Percentiles rank a stretch among this genome's conserved stretches.
phyloP scores from a whole-genome alignment of 805 yeast genomes.

The Kluyveromyces nonfermentans region DNA sequence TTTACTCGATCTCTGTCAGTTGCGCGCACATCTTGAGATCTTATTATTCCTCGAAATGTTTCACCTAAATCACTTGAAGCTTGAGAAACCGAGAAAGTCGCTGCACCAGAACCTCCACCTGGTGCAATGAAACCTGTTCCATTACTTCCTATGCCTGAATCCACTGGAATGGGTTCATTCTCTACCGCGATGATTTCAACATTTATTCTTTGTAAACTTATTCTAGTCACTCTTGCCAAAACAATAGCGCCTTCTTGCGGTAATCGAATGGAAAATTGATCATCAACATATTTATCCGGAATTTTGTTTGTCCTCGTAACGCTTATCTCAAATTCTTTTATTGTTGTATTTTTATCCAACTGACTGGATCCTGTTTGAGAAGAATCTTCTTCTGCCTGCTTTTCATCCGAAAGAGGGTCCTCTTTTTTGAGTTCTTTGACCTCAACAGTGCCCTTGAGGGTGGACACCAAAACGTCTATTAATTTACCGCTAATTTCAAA shows the following conservation, averaged over 20 bases:
- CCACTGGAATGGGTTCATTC: conserved; percentile 45
- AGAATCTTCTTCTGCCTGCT: conserved; percentile 6
- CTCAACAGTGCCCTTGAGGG: conserved; percentile 51
- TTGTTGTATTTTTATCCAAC: conserved; percentile 7
- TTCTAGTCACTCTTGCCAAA: conserved; percentile 59
- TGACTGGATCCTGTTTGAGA: conserved; percentile 1
- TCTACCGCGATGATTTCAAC: conserved; percentile 71
- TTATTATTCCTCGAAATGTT: conserved; percentile 74
- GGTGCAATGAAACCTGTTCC: conserved; percentile 33
- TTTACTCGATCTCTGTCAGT: conserved; percentile 86
- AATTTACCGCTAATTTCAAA: conserved; percentile 32
- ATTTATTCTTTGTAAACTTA: conserved; percentile 59
- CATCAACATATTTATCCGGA: conserved; percentile 9
- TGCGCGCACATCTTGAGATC: conserved; percentile 82
- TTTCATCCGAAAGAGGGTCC: conserved; percentile 1
- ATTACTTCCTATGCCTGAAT: conserved; percentile 58
- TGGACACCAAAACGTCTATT: conserved; percentile 42
- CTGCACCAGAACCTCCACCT: conserved; percentile 50
- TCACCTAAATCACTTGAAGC: conserved; percentile 73
- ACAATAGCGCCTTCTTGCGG: conserved; percentile 85
- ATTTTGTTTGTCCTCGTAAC: conserved; percentile 20
- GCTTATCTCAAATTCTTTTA: conserved; percentile 19
- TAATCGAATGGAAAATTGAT: conserved; percentile 37
- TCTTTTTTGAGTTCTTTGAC: conserved; percentile 19
- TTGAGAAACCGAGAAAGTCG: conserved; percentile 34